Conservation (phyloP, 352 stramenopile genomes). For the Phytophthora nicotianae region DNA sequence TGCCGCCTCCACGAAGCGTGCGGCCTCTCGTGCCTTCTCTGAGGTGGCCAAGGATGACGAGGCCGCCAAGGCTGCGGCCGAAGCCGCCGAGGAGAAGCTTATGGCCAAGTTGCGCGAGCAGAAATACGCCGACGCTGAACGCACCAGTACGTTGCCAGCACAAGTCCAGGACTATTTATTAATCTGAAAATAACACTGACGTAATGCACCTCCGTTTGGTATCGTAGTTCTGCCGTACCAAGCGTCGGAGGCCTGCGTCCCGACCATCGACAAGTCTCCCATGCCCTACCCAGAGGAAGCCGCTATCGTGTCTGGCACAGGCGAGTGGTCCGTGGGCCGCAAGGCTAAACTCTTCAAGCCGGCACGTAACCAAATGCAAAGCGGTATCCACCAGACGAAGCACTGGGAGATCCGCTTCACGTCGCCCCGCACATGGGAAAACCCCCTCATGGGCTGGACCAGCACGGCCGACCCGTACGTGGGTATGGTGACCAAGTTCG, state of each 20-base stretch:
- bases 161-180: neutral
- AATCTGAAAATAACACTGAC: neutral
- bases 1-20: constrained; percentile 18
- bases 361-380: constrained; percentile 86
- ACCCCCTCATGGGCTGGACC: constrained; percentile 96
- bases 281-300: constrained; percentile 71
- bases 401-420: constrained; percentile 89
- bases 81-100: constrained; percentile 40
- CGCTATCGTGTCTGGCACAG: constrained; percentile 66
- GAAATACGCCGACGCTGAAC: constrained; percentile 48
- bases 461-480: constrained; percentile 89
- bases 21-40: constrained; percentile 43
- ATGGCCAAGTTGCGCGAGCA: constrained; percentile 65
- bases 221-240: constrained; percentile 70
- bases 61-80: constrained; percentile 44
- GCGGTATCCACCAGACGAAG: constrained; percentile 77
- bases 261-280: constrained; percentile 50
- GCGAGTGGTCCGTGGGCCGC: constrained; percentile 64
- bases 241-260: constrained; percentile 50
- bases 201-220: constrained; percentile 2
- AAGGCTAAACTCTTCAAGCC: constrained; percentile 81
- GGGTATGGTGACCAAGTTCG: constrained; percentile 87
- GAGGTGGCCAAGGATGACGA: constrained; percentile 51
- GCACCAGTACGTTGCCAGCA: constrained; percentile 46
- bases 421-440: constrained; percentile 84